Base-by-base conservation (phyloP, 331 rosid genomes). In the Prunus yedoensis region DNA sequence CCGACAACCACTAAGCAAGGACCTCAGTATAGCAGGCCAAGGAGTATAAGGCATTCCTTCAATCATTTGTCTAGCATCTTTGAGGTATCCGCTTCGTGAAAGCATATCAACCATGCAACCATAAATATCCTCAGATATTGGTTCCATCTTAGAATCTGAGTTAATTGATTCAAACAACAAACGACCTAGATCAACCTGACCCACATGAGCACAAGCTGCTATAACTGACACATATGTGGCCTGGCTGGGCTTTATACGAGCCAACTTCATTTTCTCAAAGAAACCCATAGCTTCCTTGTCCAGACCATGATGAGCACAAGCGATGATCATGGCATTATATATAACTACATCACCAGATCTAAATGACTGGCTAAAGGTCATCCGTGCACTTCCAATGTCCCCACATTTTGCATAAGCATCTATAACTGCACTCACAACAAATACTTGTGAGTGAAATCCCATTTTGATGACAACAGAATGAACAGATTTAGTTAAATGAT, bases 341-440 rank as follows among this genome's bases (percentile, higher is more conserved):
- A 86, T 50, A 78, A 86, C 79, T 46, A 88, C 80, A 54, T 88
- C 92, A 50, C 66, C 70, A 15, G 32, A 82, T 59, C 25, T 30
- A 38, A 56, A 47, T 23, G 84, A 77, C 81, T 84, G 75, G 18
- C 70, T 77, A 43, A 79, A 86, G 51, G 76, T 79, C 52, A 30
- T 51, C 67, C 52, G 76, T 16, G 92, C 86, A 74, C 79, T 70
- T 41, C 56, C 70, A 21, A 88, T 79, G 17, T 88, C 88, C 12
- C 90, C 86, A 35, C 84, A 86, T 82, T 88, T 88, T 20, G 88
- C 90, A 65, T 88, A 88, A 47, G 90, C 88, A 66, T 88, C 90
- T 43, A 88, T 73, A 70, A 88, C 54, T n/a, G 88, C 88, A 75
- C 92, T 88, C 15, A 79, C 82, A 68, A 89, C 87, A 79, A 80